These are phyloP conservation scores for Rhododendron kiyosumense DNA, from an alignment of 148 eudicot genomes.

Conservation along the genomic window DNA sequence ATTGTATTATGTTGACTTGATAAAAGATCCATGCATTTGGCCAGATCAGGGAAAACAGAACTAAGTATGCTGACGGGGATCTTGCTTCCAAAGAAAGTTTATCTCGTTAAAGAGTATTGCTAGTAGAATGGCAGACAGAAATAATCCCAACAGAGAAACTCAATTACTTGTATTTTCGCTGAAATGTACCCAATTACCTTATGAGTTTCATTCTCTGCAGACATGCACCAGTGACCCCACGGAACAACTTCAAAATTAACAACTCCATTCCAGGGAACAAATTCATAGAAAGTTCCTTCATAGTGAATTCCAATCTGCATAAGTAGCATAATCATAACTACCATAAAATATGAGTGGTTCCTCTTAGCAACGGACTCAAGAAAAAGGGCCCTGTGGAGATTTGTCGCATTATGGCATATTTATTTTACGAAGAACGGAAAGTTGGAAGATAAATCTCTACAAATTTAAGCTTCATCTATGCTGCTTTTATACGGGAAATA, in stretches of 20 bases:
- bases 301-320: conserved; percentile 81
- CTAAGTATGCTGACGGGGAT: background rate
- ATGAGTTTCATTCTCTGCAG: conserved; percentile 66
- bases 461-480: background rate
- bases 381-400: background rate
- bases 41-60: background rate
- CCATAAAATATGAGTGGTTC: background rate
- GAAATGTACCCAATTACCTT: conserved; percentile 29
- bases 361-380: background rate
- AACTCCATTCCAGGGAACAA: conserved; percentile 93
- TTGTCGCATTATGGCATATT: background rate
- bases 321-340: conserved; percentile 1
- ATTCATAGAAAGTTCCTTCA: conserved; percentile 80
- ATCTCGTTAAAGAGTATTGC: background rate
- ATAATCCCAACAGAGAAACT: background rate
- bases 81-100: conserved; percentile 6
- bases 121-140: background rate
- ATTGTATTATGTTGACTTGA: background rate
- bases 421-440: background rate
- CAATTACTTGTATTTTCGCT: background rate
- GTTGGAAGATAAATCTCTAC: background rate
- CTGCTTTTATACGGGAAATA: background rate
- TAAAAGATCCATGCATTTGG: background rate
- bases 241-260: conserved; percentile 70
- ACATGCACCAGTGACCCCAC: conserved; percentile 79